Evolutionary conservation across 2,329 filamentous ascomycete species (phyloP).

Genomic region (Lomentospora prolificans): DNA sequence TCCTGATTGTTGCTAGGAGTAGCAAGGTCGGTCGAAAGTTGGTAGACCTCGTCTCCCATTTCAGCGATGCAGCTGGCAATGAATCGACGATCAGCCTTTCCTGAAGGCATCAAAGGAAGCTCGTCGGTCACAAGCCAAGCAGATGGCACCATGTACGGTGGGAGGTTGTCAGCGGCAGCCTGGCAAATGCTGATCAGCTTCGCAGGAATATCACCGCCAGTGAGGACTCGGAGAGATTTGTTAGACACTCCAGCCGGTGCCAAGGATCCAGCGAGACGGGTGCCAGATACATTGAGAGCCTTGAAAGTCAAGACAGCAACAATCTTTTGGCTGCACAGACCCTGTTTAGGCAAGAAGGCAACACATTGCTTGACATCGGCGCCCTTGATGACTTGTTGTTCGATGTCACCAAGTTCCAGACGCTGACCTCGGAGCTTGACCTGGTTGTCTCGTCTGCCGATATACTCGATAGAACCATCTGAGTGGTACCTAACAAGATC

Average conservation of each 20-base stretch:
- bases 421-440: constrained; percentile 86
- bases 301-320: constrained; percentile 15
- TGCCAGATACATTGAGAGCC: constrained; percentile 22
- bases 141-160: constrained; percentile 10
- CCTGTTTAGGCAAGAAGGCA: not conserved
- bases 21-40: not conserved
- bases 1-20: not conserved
- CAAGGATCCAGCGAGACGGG: constrained; percentile 16
- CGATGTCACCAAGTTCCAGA: constrained; percentile 90
- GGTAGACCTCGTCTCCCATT: not conserved
- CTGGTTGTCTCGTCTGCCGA: constrained; percentile 17
- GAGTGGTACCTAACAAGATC: constrained; percentile 13
- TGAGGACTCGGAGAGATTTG: not conserved
- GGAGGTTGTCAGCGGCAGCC: not conserved
- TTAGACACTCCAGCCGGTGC: not conserved
- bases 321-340: not conserved
- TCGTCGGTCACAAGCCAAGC: not conserved
- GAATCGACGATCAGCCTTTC: constrained; percentile 8
- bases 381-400: constrained; percentile 54
- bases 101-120: constrained; percentile 8
- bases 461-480: constrained; percentile 16
- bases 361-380: not conserved
- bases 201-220: not conserved
- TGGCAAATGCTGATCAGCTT: not conserved
- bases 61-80: constrained; percentile 1